Percentiles rank a stretch among this genome's conserved stretches.
phyloP scores from a whole-genome alignment of 805 yeast species.

The Henningerozyma blattae region DNA sequence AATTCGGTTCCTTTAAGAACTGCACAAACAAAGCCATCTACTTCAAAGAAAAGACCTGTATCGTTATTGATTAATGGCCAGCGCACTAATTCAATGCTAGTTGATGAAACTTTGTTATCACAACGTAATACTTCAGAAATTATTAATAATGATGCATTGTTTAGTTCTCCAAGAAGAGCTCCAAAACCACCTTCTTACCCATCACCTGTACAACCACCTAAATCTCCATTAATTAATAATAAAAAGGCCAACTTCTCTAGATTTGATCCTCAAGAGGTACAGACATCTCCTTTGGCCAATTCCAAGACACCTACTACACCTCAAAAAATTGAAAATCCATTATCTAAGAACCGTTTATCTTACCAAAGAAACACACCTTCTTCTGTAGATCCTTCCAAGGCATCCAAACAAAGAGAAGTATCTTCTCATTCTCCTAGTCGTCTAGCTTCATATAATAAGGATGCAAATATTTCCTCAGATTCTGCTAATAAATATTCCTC shows the following conservation, averaged over 20 bases:
- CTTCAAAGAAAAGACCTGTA: slow-evolving; percentile 5
- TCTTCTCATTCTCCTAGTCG: slow-evolving; percentile 30
- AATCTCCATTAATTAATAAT: slow-evolving; percentile 16
- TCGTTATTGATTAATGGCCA: slow-evolving; percentile 3
- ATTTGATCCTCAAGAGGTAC: neutral
- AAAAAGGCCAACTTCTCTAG: neutral
- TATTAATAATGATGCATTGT: slow-evolving; percentile 21
- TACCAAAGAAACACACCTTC: slow-evolving; percentile 14
- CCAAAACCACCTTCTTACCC: slow-evolving; percentile 53
- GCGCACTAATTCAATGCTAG: slow-evolving; percentile 1
- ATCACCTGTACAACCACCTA: slow-evolving; percentile 30
- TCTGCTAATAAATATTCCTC: neutral
- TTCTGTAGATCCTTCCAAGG: slow-evolving; percentile 5
- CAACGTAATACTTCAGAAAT: neutral
- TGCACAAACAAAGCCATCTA: no score
- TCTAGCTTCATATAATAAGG: neutral
- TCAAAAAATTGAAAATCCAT: neutral
- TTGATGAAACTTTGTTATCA: neutral
- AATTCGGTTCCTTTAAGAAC: no score
- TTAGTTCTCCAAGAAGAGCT: slow-evolving; percentile 60
- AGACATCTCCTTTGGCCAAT: no score
- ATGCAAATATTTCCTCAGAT: neutral
- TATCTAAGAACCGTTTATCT: slow-evolving; percentile 5
- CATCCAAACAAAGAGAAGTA: slow-evolving; percentile 35
- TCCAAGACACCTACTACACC: neutral